These are phyloP conservation scores for Thalia dealbata DNA, from an alignment of 176 grass and related monocot species.

Conservation along the genomic window DNA sequence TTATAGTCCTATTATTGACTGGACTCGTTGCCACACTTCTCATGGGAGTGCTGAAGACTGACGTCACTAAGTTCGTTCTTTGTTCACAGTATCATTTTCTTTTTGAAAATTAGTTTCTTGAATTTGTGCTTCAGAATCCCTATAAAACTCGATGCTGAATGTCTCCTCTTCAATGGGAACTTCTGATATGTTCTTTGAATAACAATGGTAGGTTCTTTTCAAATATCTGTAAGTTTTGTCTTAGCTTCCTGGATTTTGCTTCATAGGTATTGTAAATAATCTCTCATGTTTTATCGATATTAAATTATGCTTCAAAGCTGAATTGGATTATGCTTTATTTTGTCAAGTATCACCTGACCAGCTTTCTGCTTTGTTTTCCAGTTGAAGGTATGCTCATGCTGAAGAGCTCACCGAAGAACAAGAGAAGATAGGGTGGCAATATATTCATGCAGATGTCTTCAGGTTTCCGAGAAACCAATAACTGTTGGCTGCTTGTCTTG, in stretches of 20 bases:
- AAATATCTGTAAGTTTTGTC: neutral
- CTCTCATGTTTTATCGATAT: neutral
- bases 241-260: neutral
- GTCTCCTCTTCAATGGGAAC: no score
- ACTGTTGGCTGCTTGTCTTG: slow-evolving; percentile 12
- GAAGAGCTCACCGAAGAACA: slow-evolving; percentile 9
- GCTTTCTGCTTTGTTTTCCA: neutral
- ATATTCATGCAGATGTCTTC: slow-evolving; percentile 14
- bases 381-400: slow-evolving; percentile 4
- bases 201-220: neutral
- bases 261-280: neutral
- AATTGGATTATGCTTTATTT: neutral
- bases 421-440: slow-evolving; percentile 10
- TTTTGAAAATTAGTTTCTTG: no score
- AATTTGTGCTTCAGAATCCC: no score
- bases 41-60: slow-evolving; percentile 13
- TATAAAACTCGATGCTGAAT: no score
- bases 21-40: slow-evolving; percentile 12
- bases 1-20: slow-evolving; percentile 6
- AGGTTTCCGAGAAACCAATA: slow-evolving; percentile 10
- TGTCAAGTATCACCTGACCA: no score
- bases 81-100: neutral
- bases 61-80: neutral
- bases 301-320: neutral
- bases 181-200: no score